Base-by-base conservation (phyloP, 2,329 filamentous ascomycete genomes). In the Paecilomyces fulvus region DNA sequence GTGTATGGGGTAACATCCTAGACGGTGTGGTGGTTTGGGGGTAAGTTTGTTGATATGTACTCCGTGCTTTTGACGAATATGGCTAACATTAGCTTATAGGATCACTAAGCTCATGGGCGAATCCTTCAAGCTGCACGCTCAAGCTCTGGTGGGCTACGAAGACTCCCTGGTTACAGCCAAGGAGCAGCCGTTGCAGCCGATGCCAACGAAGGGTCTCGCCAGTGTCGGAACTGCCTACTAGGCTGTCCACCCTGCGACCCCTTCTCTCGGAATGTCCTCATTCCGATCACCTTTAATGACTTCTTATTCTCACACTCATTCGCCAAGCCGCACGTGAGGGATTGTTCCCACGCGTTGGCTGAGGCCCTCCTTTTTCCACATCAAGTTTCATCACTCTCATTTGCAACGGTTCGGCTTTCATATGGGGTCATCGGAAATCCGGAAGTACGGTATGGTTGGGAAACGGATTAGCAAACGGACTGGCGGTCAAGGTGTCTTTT, bases 21-120 rank as follows among this genome's bases (percentile, higher is more conserved):
- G 94, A 97, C 70, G 94, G 96, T 76, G 94, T 97, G 61, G 92
- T 97, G 64, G 94, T 99, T 59, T 97, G 94, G 94, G 94, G 94
- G 91, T 96, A 87, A 84, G 91, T 88, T 54, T 62, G 68, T 60
- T 21, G 53, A 11, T 56, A 11, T 56, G 21, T 49, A 17, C 51
- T 31, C 11, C 48, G 52, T 49, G 6, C 1, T 33, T 49, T 52
- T 54, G 56, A 55, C 31, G 30, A 52, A 7, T 52, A 61, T 57
- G 63, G 12, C 81, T 84, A 79, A 85, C 74, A 30, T 57, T 55
- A 21, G 21, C 51, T 17, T 54, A 56, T 56, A 77, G 75, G 60
- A 77, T 78, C 58, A 76, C 77, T 65, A 91, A 95, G 71, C 84
- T 97, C 53, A 96, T 97, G 89, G 94, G 94, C 67, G 94, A 97